A percentile compares a stretch with the other conserved stretches of the same genome.
Evolutionary conservation across 805 yeast species (phyloP).

Genomic region (Wickerhamomyces hampshirensis): DNA sequence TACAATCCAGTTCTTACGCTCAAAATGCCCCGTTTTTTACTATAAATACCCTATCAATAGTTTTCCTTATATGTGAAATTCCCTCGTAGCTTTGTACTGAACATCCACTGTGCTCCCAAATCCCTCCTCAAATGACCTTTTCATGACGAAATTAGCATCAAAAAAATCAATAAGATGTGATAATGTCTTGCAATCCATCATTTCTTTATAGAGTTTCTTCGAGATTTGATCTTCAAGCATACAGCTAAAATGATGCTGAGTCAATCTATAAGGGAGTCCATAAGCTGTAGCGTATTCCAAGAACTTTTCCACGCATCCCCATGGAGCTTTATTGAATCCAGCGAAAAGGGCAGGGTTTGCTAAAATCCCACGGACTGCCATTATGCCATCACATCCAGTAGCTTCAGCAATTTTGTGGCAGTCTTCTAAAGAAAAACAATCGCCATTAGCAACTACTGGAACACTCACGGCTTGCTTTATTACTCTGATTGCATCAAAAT

Average conservation of each 20-base stretch:
- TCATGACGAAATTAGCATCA: constrained; percentile 62
- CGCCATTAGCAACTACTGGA: constrained; percentile 98
- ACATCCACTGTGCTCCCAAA: constrained; percentile 55
- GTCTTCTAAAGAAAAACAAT: constrained; percentile 68
- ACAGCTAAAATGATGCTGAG: constrained; percentile 84
- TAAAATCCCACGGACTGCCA: constrained; percentile 90
- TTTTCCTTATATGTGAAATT: constrained; percentile 26
- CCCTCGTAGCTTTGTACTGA: constrained; percentile 31
- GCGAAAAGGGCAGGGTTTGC: constrained; percentile 85
- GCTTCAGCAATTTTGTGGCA: constrained; percentile 52
- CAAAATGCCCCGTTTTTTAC: too few species aligned
- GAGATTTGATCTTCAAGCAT: constrained; percentile 64
- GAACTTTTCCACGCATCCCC: constrained; percentile 85
- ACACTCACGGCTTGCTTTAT: constrained; percentile 47
- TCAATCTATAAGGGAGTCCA: constrained; percentile 79
- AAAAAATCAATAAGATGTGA: constrained; percentile 78
- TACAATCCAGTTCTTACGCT: too few species aligned
- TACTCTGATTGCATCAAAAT: constrained; percentile 72
- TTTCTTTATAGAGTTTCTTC: constrained; percentile 45
- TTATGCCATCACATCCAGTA: constrained; percentile 87
- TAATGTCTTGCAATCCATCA: constrained; percentile 58
- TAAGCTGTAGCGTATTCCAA: constrained; percentile 74
- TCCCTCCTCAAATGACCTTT: constrained; percentile 61
- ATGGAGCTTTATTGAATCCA: constrained; percentile 71
- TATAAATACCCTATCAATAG: too few species aligned